These are phyloP conservation scores for Phytophthora constricta DNA, from an alignment of 352 stramenopile genomes.

Conservation along the genomic window DNA sequence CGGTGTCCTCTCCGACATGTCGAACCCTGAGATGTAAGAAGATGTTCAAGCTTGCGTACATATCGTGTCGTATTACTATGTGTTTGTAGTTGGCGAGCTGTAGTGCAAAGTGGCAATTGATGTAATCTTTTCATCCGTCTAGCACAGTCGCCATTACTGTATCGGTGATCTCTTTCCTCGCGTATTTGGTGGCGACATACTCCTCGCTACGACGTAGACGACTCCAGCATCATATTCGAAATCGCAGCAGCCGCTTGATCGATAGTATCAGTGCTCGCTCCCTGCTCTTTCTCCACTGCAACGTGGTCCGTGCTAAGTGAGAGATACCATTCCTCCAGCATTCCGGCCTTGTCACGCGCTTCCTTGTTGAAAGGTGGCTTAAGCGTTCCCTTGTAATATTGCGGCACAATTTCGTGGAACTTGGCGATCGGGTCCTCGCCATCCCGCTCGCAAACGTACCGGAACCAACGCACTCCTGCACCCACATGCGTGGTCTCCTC, in stretches of 20 bases:
- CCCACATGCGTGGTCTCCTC: slow-evolving; percentile 62
- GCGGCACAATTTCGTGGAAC: slow-evolving; percentile 57
- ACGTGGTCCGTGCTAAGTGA: slow-evolving; percentile 33
- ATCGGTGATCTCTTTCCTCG: background rate
- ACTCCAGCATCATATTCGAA: slow-evolving; percentile 19
- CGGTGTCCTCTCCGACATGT: slow-evolving; percentile 60
- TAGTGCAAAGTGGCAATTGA: slow-evolving; percentile 4
- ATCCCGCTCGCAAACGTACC: slow-evolving; percentile 44
- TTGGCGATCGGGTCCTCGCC: slow-evolving; percentile 37
- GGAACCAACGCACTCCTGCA: slow-evolving; percentile 52
- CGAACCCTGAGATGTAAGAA: slow-evolving; percentile 37
- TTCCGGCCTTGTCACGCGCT: slow-evolving; percentile 49
- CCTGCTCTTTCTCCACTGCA: slow-evolving; percentile 4
- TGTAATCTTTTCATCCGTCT: background rate
- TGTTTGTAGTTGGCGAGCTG: slow-evolving; percentile 13
- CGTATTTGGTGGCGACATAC: background rate
- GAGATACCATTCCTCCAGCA: slow-evolving; percentile 60
- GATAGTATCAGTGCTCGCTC: background rate
- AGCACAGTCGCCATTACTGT: background rate
- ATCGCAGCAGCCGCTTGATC: slow-evolving; percentile 25
- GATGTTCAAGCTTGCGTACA: slow-evolving; percentile 1
- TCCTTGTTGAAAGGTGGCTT: slow-evolving; percentile 70
- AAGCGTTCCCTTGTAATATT: slow-evolving; percentile 57
- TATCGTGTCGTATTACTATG: slow-evolving; percentile 8
- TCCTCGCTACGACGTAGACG: slow-evolving; percentile 1